phyloP scores from a whole-genome alignment of 352 stramenopile genomes.

The Blastocystis sp. region DNA sequence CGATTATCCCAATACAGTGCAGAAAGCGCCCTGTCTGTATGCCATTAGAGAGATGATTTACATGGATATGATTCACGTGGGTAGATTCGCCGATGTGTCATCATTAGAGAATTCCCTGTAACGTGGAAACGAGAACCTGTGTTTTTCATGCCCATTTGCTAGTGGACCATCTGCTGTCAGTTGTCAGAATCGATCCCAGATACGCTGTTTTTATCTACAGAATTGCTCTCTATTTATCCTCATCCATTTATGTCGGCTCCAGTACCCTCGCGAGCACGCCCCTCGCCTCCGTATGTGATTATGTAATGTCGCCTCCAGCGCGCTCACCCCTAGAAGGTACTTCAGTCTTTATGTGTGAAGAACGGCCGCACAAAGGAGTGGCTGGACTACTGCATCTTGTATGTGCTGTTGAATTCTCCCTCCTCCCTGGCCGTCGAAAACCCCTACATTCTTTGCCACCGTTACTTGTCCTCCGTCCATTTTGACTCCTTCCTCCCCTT shows the following conservation, averaged over 20 bases:
- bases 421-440: background rate
- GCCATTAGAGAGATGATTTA: background rate
- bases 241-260: background rate
- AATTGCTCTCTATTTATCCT: background rate
- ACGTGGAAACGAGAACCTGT: background rate
- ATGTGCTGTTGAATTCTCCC: background rate
- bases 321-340: background rate
- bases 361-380: background rate
- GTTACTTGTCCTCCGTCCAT: background rate
- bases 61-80: background rate
- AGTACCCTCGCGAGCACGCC: background rate
- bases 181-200: background rate
- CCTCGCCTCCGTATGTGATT: background rate
- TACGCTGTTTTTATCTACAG: background rate
- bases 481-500: constrained; percentile 34
- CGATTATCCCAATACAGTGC: background rate
- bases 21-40: background rate
- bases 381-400: constrained; percentile 7
- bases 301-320: background rate
- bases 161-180: background rate
- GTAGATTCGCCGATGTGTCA: background rate
- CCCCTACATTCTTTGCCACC: constrained; percentile 7
- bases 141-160: background rate
- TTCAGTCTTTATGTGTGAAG: background rate
- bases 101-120: background rate